phyloP scores from a whole-genome alignment of 140 eudicot species.

The Oenanthe javanica region DNA sequence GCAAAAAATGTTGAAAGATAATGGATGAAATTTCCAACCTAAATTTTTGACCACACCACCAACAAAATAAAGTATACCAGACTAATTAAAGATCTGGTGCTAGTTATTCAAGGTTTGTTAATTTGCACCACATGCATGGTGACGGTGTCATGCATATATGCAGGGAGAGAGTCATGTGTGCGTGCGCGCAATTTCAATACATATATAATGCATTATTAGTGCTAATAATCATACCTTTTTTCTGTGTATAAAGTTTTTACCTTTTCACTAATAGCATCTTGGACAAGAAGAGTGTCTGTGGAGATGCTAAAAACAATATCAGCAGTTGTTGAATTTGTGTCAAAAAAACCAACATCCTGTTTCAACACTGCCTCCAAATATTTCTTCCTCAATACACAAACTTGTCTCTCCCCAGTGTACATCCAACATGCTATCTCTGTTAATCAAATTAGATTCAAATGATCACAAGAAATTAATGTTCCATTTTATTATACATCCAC shows the following conservation, averaged over 20 bases:
- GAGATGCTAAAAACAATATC: slow-evolving; percentile 86
- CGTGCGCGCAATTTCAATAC: too few species aligned
- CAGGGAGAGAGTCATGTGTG: not conserved
- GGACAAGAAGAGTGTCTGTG: slow-evolving; percentile 69
- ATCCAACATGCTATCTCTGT: slow-evolving; percentile 1
- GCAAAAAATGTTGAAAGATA: slow-evolving; percentile 87
- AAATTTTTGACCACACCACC: not conserved
- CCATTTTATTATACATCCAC: too few species aligned
- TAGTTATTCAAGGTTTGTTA: slow-evolving; percentile 8
- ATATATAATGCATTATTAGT: too few species aligned
- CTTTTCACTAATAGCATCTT: slow-evolving; percentile 89
- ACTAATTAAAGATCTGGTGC: slow-evolving; percentile 25
- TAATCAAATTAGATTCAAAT: too few species aligned
- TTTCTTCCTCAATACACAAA: slow-evolving; percentile 43
- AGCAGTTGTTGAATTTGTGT: slow-evolving; percentile 84
- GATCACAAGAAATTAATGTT: too few species aligned
- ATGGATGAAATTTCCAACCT: slow-evolving; percentile 97
- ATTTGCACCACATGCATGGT: slow-evolving; percentile 9
- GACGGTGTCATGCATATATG: too few species aligned
- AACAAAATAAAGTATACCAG: not conserved
- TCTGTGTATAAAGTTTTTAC: slow-evolving; percentile 16
- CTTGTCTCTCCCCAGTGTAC: not conserved
- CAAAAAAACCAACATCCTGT: slow-evolving; percentile 92
- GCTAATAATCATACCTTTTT: slow-evolving; percentile 19
- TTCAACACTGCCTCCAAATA: slow-evolving; percentile 82